phyloP scores from a whole-genome alignment of 2,329 filamentous ascomycete genomes.

The Cercospora sesami region DNA sequence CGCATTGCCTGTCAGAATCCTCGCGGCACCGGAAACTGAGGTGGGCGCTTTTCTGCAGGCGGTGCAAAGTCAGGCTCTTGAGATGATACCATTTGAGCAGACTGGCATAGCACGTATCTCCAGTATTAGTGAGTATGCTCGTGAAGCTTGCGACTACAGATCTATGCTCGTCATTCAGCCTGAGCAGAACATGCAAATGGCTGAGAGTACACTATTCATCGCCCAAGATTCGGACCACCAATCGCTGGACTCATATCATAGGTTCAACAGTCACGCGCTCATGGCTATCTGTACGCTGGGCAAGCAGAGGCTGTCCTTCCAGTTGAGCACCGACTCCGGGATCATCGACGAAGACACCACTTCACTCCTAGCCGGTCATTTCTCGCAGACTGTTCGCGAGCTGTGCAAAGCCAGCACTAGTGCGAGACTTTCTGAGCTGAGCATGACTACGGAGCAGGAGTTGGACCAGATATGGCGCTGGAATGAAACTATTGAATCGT shows the following conservation, averaged over 20 bases:
- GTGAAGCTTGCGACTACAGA: slow-evolving; percentile 55
- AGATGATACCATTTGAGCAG: slow-evolving; percentile 22
- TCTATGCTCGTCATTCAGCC: slow-evolving; percentile 57
- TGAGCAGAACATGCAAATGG: slow-evolving; percentile 3
- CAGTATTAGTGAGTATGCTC: slow-evolving; percentile 2
- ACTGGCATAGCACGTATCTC: slow-evolving; percentile 10
- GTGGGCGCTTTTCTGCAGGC: background rate
- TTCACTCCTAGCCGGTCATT: slow-evolving; percentile 9
- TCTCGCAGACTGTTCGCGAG: slow-evolving; percentile 10
- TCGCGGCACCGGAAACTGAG: background rate
- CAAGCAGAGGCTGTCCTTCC: background rate
- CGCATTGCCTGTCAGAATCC: slow-evolving; percentile 17
- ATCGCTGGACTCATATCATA: background rate
- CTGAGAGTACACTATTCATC: slow-evolving; percentile 6
- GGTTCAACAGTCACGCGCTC: slow-evolving; percentile 21
- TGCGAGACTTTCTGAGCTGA: background rate
- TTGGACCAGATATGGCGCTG: slow-evolving; percentile 7
- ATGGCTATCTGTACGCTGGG: slow-evolving; percentile 15
- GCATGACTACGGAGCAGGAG: slow-evolving; percentile 6
- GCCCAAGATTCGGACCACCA: background rate
- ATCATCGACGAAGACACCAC: slow-evolving; percentile 6
- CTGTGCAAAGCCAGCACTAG: slow-evolving; percentile 2
- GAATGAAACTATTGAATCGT: background rate
- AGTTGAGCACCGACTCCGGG: slow-evolving; percentile 10
- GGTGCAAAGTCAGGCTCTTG: slow-evolving; percentile 16